Evolutionary conservation across 2,329 filamentous ascomycete species (phyloP).

Genomic region (Alternaria sp.): DNA sequence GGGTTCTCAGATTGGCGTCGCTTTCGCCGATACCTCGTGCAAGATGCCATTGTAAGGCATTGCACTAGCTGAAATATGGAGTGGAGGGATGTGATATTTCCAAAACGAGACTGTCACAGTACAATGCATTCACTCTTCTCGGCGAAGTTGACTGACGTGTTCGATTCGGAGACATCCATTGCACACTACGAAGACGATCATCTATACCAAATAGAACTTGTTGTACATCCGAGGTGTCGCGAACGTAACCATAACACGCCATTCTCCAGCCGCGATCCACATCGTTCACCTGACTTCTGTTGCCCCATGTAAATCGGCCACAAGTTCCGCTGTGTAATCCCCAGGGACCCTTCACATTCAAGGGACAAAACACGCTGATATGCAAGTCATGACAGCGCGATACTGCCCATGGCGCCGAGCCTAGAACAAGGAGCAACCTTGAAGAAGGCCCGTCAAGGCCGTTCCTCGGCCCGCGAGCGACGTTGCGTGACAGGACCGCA

Average conservation of each 20-base stretch:
- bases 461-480: conserved; percentile 1
- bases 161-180: background rate
- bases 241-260: background rate
- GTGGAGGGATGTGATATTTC: background rate
- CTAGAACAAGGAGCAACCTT: background rate
- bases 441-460: conserved; percentile 1
- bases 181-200: background rate
- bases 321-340: background rate
- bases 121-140: background rate
- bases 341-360: background rate
- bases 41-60: background rate
- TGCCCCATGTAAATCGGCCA: background rate
- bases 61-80: background rate
- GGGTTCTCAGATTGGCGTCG: background rate
- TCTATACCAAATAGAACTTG: background rate
- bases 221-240: background rate
- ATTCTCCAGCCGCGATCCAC: background rate
- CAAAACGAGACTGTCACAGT: background rate
- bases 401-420: background rate
- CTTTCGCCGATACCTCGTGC: background rate
- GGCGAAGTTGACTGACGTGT: background rate
- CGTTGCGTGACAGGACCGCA: conserved; percentile 13
- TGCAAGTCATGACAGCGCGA: conserved; percentile 1
- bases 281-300: background rate
- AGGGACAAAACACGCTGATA: background rate